Base-by-base conservation (phyloP, 192 early-diverging fungal species). In the Backusella sp. region DNA sequence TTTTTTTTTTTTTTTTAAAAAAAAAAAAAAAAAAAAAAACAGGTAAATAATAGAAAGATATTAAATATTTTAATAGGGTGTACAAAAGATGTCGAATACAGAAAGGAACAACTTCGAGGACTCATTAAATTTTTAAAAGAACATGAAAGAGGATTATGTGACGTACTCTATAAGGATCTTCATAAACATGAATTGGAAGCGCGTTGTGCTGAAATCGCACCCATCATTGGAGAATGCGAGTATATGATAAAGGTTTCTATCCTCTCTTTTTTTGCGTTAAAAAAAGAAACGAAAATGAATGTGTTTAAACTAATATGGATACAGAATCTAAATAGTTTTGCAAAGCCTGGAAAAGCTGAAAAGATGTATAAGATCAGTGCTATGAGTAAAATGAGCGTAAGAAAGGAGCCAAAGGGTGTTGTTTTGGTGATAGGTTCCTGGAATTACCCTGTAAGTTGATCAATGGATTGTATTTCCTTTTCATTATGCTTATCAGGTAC, bases 331-430 rank as follows among this genome's bases (percentile, higher is more conserved):
- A 87, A 91, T 52, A 75, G 77, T 36, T 88, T 91, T 85, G 80
- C 86, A n/a, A 80, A 81, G 46, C 84, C 88, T 4, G 79, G 86
- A 17, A 44, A 71, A 39, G 78, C 84, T 70, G 75, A 79, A 49
- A 62, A 73, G 53, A 78, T 84, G 28, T 34, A 30, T 56, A 66
- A 86, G 6, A 73, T 83, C 12, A 82, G 88, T 62, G 52, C 76
- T 66, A 6, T 89, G 28, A 85, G 89, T 78, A 80, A 68, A 19
- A 67, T 81, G 32, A 80, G 85, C 36, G 77, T 91, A 56, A 89
- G 91, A 44, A 89, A 86, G 65, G 92, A 94, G 15, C 96, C 97
- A 4, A 81, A 91, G 52, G 96, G 96, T 69, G 76, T 92, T 12
- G 91, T 91, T 11, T 76, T 92, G 56, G 80, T 94, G 65, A 88